Percentiles rank a stretch among this genome's conserved stretches.
Conservation (phyloP, 768 basidiomycete genomes). For the Clathrus columnatus region DNA sequence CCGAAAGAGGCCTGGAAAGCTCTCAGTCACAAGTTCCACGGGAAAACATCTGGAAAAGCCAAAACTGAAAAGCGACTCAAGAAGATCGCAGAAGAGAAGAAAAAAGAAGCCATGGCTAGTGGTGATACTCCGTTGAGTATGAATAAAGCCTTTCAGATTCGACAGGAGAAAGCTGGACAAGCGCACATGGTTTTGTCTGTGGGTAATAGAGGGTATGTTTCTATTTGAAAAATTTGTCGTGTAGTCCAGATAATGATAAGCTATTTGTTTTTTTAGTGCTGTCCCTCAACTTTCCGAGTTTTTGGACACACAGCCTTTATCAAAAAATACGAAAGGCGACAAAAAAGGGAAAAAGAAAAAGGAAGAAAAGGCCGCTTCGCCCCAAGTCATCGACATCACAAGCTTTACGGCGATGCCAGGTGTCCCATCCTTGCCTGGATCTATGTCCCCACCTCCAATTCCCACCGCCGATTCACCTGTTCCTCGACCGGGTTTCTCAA, state of each 20-base stretch:
- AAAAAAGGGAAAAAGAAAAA: constrained; percentile 76
- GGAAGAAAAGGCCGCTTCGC: constrained; percentile 36
- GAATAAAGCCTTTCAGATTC: constrained; percentile 86
- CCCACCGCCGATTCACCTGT: constrained; percentile 48
- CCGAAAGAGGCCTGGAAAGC: constrained; percentile 99
- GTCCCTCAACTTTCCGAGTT: constrained; percentile 82
- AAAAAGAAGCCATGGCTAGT: constrained; percentile 87
- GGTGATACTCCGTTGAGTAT: constrained; percentile 95
- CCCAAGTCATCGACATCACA: constrained; percentile 37
- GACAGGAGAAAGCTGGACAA: constrained; percentile 90
- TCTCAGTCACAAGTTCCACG: constrained; percentile 95
- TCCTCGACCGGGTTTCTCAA: constrained; percentile 67
- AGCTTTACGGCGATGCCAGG: constrained; percentile 64
- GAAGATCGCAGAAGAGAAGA: constrained; percentile 96
- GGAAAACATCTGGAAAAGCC: constrained; percentile 92
- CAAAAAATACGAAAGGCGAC: constrained; percentile 79
- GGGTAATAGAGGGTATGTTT: constrained; percentile 78
- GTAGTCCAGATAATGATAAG: constrained; percentile 7
- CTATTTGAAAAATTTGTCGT: background rate
- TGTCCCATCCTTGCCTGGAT: constrained; percentile 31
- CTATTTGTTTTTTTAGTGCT: constrained; percentile 39
- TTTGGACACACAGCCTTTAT: constrained; percentile 68
- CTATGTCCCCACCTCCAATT: constrained; percentile 27
- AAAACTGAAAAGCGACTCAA: constrained; percentile 95
- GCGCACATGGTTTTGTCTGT: constrained; percentile 95